phyloP scores from a whole-genome alignment of 495 filamentous ascomycete genomes.

The Stereocaulon alpinum region DNA sequence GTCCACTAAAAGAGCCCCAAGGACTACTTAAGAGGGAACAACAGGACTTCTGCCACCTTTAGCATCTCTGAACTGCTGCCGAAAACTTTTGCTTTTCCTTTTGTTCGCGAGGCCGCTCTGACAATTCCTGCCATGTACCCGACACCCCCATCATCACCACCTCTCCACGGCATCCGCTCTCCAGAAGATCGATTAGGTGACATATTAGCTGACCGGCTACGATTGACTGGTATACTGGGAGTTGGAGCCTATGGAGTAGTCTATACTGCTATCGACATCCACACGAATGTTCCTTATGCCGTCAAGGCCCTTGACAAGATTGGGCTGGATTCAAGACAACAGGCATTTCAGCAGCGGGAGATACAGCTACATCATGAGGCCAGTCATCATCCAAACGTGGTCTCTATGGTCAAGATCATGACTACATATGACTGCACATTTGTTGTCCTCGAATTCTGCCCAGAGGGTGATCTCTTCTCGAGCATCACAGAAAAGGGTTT shows the following conservation, averaged over 20 bases:
- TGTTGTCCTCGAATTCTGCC: slow-evolving; percentile 94
- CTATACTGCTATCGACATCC: slow-evolving; percentile 83
- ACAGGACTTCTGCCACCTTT: slow-evolving; percentile 3
- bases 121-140: slow-evolving; percentile 31
- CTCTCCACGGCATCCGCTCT: slow-evolving; percentile 39
- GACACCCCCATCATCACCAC: slow-evolving; percentile 51
- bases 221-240: slow-evolving; percentile 76
- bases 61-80: slow-evolving; percentile 10
- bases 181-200: slow-evolving; percentile 84
- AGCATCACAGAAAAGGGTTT: slow-evolving; percentile 92
- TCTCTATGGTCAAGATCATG: slow-evolving; percentile 89
- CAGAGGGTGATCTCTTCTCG: slow-evolving; percentile 92
- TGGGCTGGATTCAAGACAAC: slow-evolving; percentile 77
- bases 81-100: slow-evolving; percentile 6
- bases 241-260: slow-evolving; percentile 96
- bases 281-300: slow-evolving; percentile 73
- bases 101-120: slow-evolving; percentile 9
- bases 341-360: slow-evolving; percentile 84
- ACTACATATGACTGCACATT: slow-evolving; percentile 88
- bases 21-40: slow-evolving; percentile 4
- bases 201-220: slow-evolving; percentile 69
- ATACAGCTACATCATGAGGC: slow-evolving; percentile 85
- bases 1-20: neutral
- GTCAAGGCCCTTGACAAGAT: slow-evolving; percentile 95
- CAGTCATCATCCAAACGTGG: slow-evolving; percentile 82